Evolutionary conservation across 805 yeast species (phyloP), one percentile per base, ranked within the genome.

Genomic region (Priceomyces carsonii): DNA sequence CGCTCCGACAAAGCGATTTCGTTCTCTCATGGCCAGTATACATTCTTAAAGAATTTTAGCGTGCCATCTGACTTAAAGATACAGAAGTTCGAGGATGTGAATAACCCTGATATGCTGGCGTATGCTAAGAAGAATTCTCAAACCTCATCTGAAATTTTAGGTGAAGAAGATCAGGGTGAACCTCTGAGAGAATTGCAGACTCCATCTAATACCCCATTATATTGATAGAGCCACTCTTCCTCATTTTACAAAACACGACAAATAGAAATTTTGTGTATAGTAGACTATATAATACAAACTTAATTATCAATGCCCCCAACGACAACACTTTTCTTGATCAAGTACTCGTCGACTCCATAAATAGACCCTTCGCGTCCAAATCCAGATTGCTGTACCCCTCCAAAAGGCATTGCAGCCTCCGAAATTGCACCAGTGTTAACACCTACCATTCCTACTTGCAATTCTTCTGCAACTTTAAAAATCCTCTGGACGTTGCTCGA

Each of bases 371-470:
- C 87, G 57, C 85, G 73, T 21, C 87, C 87, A 52, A 78, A 79
- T 0, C 87, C 87, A 17, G 82, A 75, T 48, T 78, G 78, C 45
- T 78, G 77, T 31, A 80, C 65, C 36, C 87, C 87, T 21, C 87
- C 72, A 46, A 66, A 66, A 43, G 85, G 84, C 30, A 79, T 49
- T 4, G 81, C 61, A 13, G 84, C 74, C 42, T 66, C 91, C 12
- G 86, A 77, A 36, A 86, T 75, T 8, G 75, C 63, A 18, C 93
- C 93, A 8, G 88, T 77, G 61, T 86, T 86, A 38, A 78, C 80
- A 26, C 93, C 93, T 35, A 86, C 74, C 95, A 86, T 86, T 31
- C 95, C 95, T 18, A 73, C 78, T 45, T 86, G 79, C 34, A 86
- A 66, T 17, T 69, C 77, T 59, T 83, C 89, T 20, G 85, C 80